These are phyloP conservation scores for Colletotrichum noveboracense DNA, from an alignment of 2,329 filamentous ascomycete genomes.

Conservation along the genomic window DNA sequence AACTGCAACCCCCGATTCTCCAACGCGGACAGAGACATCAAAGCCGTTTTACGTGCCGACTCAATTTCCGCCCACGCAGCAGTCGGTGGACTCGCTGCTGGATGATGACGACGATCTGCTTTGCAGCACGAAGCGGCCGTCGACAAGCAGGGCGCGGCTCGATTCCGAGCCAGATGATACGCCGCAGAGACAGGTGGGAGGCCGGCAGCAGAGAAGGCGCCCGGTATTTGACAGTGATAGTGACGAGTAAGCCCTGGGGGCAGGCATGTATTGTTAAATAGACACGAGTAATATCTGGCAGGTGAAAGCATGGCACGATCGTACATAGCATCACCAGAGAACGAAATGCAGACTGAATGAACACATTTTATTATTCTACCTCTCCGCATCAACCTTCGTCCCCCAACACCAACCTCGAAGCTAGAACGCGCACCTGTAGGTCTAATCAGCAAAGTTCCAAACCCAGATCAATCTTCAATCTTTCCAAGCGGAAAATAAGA, in stretches of 20 bases:
- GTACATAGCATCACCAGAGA: not conserved
- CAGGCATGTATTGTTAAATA: not conserved
- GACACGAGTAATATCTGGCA: not conserved
- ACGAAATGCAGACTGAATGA: conserved; percentile 9
- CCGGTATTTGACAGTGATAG: conserved; percentile 29
- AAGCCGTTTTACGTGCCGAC: conserved; percentile 44
- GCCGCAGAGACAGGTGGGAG: not conserved
- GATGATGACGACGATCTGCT: not conserved
- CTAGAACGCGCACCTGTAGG: not conserved
- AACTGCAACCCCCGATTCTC: conserved; percentile 30
- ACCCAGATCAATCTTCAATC: not conserved
- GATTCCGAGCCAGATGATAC: conserved; percentile 11
- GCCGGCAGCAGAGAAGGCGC: conserved; percentile 11
- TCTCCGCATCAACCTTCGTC: too few relatives aligned
- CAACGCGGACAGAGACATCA: conserved; percentile 23
- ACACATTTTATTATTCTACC: not conserved
- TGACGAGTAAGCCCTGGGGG: not conserved
- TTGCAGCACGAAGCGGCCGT: not conserved
- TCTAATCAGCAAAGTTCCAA: not conserved
- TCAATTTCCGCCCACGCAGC: conserved; percentile 43
- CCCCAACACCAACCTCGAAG: not conserved
- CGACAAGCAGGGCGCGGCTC: not conserved
- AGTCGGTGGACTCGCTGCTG: conserved; percentile 32
- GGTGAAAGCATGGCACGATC: not conserved
- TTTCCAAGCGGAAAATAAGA: not conserved